phyloP scores from a whole-genome alignment of 257 asterid species.

The Hygrophila difformis region DNA sequence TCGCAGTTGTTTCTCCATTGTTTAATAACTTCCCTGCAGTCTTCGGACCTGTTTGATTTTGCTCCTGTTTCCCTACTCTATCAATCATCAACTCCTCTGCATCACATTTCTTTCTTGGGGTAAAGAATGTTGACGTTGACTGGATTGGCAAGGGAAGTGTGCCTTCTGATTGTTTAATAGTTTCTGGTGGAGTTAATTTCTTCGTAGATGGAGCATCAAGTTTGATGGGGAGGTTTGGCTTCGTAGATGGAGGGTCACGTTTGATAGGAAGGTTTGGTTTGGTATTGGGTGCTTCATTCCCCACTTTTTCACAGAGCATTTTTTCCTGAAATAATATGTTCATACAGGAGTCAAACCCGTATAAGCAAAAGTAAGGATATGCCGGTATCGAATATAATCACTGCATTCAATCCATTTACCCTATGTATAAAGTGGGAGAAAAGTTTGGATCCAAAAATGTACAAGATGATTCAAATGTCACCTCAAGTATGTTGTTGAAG shows the following conservation, averaged over 20 bases:
- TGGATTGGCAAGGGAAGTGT: conserved; percentile 25
- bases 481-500: conserved; percentile 81
- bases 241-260: conserved; percentile 21
- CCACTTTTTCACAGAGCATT: conserved; percentile 36
- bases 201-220: conserved; percentile 11
- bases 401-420: no score
- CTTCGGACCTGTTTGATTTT: conserved; percentile 17
- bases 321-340: conserved; percentile 46
- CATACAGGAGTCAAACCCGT: conserved; percentile 9
- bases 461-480: conserved; percentile 18
- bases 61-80: conserved; percentile 25
- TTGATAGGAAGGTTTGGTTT: conserved; percentile 18
- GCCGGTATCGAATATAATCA: no score
- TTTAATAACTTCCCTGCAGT: conserved; percentile 12
- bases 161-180: conserved; percentile 25
- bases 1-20: conserved; percentile 12
- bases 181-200: conserved; percentile 29
- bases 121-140: conserved; percentile 22
- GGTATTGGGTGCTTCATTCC: conserved; percentile 17
- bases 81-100: conserved; percentile 26
- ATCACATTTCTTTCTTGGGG: conserved; percentile 19
- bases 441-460: no score
- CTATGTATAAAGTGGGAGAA: no score
- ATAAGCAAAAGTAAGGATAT: no score
- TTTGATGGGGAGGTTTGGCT: not conserved